These are phyloP conservation scores for Abrus precatorius DNA, from an alignment of 306 rosid species.

Conservation along the genomic window DNA sequence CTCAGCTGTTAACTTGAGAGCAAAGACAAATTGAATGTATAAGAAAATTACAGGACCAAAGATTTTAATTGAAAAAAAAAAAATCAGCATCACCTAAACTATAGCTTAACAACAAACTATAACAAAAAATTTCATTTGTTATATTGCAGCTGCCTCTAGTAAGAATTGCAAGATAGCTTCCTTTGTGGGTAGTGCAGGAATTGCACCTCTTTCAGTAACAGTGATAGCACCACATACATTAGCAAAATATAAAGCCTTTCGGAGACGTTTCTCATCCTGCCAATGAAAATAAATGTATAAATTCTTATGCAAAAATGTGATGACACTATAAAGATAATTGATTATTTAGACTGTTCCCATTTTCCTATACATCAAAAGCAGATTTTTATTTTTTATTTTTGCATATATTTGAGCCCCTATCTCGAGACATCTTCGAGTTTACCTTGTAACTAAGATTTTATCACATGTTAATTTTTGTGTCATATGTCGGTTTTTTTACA, in stretches of 20 bases:
- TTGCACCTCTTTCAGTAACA: conserved; percentile 86
- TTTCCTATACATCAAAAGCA: background rate
- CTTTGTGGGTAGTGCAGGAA: conserved; percentile 84
- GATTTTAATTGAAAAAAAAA: background rate
- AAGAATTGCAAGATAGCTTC: conserved; percentile 68
- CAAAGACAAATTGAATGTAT: conserved; percentile 35
- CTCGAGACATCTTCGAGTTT: background rate
- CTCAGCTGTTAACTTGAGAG: conserved; percentile 35
- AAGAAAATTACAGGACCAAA: conserved; percentile 25
- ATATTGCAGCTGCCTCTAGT: conserved; percentile 52
- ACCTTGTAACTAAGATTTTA: background rate
- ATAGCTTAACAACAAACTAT: conserved; percentile 47
- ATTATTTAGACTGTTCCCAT: background rate
- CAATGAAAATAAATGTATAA: background rate
- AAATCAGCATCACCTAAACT: conserved; percentile 39
- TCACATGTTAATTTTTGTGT: too few relatives aligned
- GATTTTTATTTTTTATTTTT: too few relatives aligned
- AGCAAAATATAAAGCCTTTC: conserved; percentile 77
- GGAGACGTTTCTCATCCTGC: conserved; percentile 73
- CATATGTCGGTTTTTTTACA: too few relatives aligned
- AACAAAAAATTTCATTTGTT: conserved; percentile 34
- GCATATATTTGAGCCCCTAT: background rate
- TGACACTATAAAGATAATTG: background rate
- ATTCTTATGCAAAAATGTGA: conserved; percentile 18
- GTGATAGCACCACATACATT: conserved; percentile 90